Conservation (phyloP, 2,329 filamentous ascomycete species). For the Myriangium duriaei region DNA sequence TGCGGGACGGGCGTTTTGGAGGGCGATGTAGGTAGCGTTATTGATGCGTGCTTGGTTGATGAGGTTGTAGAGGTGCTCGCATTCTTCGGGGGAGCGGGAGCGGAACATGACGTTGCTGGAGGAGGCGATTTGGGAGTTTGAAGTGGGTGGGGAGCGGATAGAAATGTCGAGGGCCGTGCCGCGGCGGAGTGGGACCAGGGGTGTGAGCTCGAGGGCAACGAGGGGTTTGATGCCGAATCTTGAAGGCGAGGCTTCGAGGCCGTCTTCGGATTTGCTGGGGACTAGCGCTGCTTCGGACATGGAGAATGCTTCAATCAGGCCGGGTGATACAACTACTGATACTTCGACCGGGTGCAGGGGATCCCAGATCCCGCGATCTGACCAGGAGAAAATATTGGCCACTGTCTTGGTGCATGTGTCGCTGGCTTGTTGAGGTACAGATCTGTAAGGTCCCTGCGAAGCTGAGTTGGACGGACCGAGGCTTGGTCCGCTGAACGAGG, state of each 20-base stretch:
- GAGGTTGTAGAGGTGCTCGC: constrained; percentile 67
- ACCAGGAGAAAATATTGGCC: constrained; percentile 51
- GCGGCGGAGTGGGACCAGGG: constrained; percentile 76
- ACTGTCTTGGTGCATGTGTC: constrained; percentile 42
- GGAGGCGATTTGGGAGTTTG: constrained; percentile 56
- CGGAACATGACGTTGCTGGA: constrained; percentile 82
- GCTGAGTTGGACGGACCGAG: constrained; percentile 70
- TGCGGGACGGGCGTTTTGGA: constrained; percentile 59
- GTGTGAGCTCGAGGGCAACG: constrained; percentile 73
- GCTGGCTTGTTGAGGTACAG: constrained; percentile 32
- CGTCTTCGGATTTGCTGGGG: constrained; percentile 26
- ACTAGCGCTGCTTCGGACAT: constrained; percentile 37
- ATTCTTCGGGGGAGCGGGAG: constrained; percentile 62
- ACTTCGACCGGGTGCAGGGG: constrained; percentile 49
- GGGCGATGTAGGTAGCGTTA: constrained; percentile 75
- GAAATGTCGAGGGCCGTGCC: constrained; percentile 90
- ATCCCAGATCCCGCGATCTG: constrained; percentile 51
- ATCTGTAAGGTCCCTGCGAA: constrained; percentile 58
- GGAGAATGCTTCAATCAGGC: constrained; percentile 52
- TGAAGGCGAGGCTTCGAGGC: constrained; percentile 27
- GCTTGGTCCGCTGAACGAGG: constrained; percentile 33
- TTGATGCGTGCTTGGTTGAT: constrained; percentile 85
- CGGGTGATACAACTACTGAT: constrained; percentile 49
- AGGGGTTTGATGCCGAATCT: constrained; percentile 36
- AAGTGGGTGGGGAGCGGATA: constrained; percentile 72